Percentiles rank a stretch among this genome's conserved stretches.
These are phyloP conservation scores for Hypholoma sublateritium DNA, from an alignment of 768 basidiomycete species.

Conservation along the genomic window DNA sequence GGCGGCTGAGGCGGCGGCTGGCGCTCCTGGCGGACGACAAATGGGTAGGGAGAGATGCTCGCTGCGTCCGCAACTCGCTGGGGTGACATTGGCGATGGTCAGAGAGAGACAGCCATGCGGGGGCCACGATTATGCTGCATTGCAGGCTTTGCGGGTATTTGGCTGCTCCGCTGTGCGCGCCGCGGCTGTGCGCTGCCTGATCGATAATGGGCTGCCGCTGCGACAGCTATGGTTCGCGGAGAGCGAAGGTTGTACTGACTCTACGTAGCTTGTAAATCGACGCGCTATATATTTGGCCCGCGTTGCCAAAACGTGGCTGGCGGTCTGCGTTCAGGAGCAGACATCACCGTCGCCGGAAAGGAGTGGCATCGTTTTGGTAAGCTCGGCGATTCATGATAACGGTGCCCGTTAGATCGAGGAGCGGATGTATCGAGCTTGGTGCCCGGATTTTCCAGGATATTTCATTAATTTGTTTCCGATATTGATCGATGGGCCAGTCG, in stretches of 20 bases:
- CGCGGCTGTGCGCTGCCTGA: not conserved
- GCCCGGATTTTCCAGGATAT: not conserved
- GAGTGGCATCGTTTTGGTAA: not conserved
- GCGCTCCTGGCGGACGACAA: conserved; percentile 44
- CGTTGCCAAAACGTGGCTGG: not conserved
- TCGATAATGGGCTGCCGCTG: too few species aligned
- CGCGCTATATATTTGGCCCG: too few species aligned
- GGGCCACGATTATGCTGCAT: conserved; percentile 37
- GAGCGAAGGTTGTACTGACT: too few species aligned
- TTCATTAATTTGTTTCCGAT: too few species aligned
- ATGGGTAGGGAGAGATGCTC: conserved; percentile 57
- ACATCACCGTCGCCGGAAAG: not conserved
- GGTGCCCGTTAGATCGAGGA: not conserved
- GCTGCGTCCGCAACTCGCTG: conserved; percentile 50
- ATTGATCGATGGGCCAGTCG: too few species aligned
- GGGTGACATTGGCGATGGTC: conserved; percentile 42
- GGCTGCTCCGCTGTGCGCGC: conserved; percentile 8
- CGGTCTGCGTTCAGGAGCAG: not conserved
- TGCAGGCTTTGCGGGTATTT: conserved; percentile 38
- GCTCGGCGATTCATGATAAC: not conserved
- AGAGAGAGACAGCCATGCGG: conserved; percentile 41
- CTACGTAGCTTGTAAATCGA: too few species aligned
- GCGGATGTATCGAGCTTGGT: not conserved
- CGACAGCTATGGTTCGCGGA: too few species aligned
- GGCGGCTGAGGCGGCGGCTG: conserved; percentile 1